A percentile compares a stretch with the other conserved stretches of the same genome.
phyloP scores from a whole-genome alignment of 2,329 filamentous ascomycete species.

The Phialophora macrospora region DNA sequence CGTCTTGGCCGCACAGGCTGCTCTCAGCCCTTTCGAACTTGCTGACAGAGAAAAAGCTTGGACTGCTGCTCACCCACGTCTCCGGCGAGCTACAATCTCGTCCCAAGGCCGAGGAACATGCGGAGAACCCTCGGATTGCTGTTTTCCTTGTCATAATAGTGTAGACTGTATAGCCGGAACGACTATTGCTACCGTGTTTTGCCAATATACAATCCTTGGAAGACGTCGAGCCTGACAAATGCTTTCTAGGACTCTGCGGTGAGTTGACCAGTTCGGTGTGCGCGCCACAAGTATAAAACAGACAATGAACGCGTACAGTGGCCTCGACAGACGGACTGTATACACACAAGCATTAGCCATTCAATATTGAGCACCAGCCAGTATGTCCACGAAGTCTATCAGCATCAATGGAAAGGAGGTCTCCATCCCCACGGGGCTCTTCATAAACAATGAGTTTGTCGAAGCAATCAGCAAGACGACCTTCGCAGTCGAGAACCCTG shows the following conservation, averaged over 20 bases:
- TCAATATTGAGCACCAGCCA: not conserved
- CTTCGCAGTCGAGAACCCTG: slow-evolving; percentile 44
- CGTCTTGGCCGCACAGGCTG: not conserved
- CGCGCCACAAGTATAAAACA: not conserved
- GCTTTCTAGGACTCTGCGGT: not conserved
- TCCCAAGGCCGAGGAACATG: not conserved
- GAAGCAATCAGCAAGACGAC: slow-evolving; percentile 42
- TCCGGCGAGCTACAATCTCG: not conserved
- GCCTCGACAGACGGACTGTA: too few species aligned
- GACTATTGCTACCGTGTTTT: not conserved
- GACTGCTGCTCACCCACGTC: not conserved
- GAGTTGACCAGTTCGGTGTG: not conserved
- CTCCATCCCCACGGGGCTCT: slow-evolving; percentile 40
- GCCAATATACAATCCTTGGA: not conserved
- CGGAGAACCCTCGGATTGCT: not conserved
- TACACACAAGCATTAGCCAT: not conserved
- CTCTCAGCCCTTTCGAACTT: not conserved
- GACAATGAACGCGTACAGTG: not conserved
- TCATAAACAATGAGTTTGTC: slow-evolving; percentile 53
- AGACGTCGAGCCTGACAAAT: not conserved
- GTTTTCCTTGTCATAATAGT: too few species aligned
- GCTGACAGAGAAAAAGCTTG: not conserved
- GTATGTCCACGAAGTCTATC: not conserved
- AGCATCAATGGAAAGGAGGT: not conserved
- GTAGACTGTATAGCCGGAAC: not conserved